phyloP scores from a whole-genome alignment of 2,329 filamentous ascomycete species.

The Aspergillus oerlinghausenensis region DNA sequence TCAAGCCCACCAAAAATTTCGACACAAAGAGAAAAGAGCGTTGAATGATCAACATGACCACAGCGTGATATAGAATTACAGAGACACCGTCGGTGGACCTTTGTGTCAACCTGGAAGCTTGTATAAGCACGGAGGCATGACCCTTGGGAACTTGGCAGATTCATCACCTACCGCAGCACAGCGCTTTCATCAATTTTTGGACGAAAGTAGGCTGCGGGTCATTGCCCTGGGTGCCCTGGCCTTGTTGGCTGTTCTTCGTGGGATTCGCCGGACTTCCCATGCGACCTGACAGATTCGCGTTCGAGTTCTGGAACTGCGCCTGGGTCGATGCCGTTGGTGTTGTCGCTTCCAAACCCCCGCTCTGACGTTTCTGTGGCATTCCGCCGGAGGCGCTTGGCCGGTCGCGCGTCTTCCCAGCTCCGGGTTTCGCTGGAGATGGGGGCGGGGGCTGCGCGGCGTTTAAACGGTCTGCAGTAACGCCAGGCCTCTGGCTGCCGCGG shows the following conservation, averaged over 20 bases:
- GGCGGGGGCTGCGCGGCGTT: slow-evolving; percentile 88
- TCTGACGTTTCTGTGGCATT: slow-evolving; percentile 70
- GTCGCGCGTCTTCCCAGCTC: slow-evolving; percentile 65
- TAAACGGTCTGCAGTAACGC: slow-evolving; percentile 80
- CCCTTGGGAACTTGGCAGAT: slow-evolving; percentile 10
- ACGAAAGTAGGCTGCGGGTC: slow-evolving; percentile 75
- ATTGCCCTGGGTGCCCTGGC: slow-evolving; percentile 53
- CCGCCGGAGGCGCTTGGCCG: slow-evolving; percentile 75
- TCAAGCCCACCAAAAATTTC: slow-evolving; percentile 12
- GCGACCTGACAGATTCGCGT: slow-evolving; percentile 70
- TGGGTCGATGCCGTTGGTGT: slow-evolving; percentile 88
- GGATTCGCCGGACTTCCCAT: slow-evolving; percentile 55
- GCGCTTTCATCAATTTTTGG: slow-evolving; percentile 86
- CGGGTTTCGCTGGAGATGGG: slow-evolving; percentile 74
- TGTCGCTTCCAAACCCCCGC: slow-evolving; percentile 61
- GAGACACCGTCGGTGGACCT: slow-evolving; percentile 11
- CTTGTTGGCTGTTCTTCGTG: slow-evolving; percentile 54
- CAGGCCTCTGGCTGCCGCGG: slow-evolving; percentile 56
- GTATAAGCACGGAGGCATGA: slow-evolving; percentile 20
- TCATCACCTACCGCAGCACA: slow-evolving; percentile 72
- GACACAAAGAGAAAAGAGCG: slow-evolving; percentile 14
- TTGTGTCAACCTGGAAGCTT: slow-evolving; percentile 32
- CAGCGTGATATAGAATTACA: slow-evolving; percentile 20
- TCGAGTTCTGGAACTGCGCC: slow-evolving; percentile 94
- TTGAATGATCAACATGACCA: slow-evolving; percentile 16